Percentiles rank a stretch among this genome's conserved stretches.
Conservation (phyloP, 495 filamentous ascomycete genomes). For the Chaetomidium leptoderma region DNA sequence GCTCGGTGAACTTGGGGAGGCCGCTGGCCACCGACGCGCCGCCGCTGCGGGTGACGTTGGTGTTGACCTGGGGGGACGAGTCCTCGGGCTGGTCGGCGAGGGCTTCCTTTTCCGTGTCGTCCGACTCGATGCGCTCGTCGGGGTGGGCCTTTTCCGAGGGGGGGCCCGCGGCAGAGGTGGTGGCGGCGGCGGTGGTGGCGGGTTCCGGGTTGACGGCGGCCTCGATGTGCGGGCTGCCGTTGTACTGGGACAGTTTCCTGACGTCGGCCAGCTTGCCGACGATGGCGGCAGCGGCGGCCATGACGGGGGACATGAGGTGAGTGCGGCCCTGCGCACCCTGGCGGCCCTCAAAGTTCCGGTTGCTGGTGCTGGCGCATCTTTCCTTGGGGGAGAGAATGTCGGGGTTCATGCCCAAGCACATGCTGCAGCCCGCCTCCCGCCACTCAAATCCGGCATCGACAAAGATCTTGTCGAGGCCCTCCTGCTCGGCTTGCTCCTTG, state of each 20-base stretch:
- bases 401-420: constrained; percentile 99
- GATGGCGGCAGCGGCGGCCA: constrained; percentile 89
- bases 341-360: constrained; percentile 96
- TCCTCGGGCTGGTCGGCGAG: constrained; percentile 75
- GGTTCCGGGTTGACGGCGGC: constrained; percentile 29
- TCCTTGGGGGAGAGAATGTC: constrained; percentile 94
- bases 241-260: constrained; percentile 63
- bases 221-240: constrained; percentile 48
- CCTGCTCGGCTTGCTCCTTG: constrained; percentile 86
- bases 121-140: constrained; percentile 66
- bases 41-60: constrained; percentile 49
- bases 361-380: constrained; percentile 90
- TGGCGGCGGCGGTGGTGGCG: not conserved
- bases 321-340: constrained; percentile 92
- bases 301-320: constrained; percentile 94
- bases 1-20: constrained; percentile 73
- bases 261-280: constrained; percentile 89
- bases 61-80: constrained; percentile 55
- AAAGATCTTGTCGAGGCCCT: constrained; percentile 92
- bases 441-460: constrained; percentile 91
- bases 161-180: not conserved
- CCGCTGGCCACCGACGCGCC: constrained; percentile 44
- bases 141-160: constrained; percentile 50
- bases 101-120: constrained; percentile 68
- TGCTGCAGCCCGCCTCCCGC: constrained; percentile 96